phyloP scores from a whole-genome alignment of 2,329 filamentous ascomycete species.

The Dactylellina sp. region DNA sequence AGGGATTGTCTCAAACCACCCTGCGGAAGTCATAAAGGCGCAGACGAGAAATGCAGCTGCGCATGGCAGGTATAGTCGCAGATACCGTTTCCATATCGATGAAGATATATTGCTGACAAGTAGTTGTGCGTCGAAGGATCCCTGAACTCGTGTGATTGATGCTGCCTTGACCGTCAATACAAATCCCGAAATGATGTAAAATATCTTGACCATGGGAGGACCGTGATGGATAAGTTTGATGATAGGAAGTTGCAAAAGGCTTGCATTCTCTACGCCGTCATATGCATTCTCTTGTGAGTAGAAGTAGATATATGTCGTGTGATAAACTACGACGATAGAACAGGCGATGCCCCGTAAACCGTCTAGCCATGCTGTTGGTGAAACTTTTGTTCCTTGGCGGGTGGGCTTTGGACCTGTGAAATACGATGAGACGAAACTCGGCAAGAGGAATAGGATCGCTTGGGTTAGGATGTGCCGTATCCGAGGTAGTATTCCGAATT shows the following conservation, averaged over 20 bases:
- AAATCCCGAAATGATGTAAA: conserved; percentile 42
- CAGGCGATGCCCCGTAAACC: conserved; percentile 32
- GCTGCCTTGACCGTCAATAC: conserved; percentile 30
- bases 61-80: conserved; percentile 33
- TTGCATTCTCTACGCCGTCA: conserved; percentile 15
- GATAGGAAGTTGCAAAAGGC: conserved; percentile 19
- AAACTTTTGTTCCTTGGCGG: background rate
- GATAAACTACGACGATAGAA: conserved; percentile 28
- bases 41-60: conserved; percentile 27
- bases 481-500: conserved; percentile 1
- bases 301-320: conserved; percentile 23
- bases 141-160: conserved; percentile 9
- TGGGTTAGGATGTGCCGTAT: conserved; percentile 12
- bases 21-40: conserved; percentile 11
- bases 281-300: conserved; percentile 6
- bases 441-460: conserved; percentile 18
- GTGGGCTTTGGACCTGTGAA: background rate
- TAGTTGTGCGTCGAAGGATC: conserved; percentile 7
- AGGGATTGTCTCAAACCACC: conserved; percentile 16
- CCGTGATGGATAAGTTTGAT: conserved; percentile 35
- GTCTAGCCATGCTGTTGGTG: conserved; percentile 40
- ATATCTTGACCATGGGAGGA: conserved; percentile 39
- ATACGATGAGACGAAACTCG: conserved; percentile 17
- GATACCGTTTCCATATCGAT: conserved; percentile 37
- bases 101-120: conserved; percentile 22